Evolutionary conservation across 352 stramenopile genomes (phyloP), one percentile per base, ranked within the genome.

Genomic region (Phytophthora pistaciae): DNA sequence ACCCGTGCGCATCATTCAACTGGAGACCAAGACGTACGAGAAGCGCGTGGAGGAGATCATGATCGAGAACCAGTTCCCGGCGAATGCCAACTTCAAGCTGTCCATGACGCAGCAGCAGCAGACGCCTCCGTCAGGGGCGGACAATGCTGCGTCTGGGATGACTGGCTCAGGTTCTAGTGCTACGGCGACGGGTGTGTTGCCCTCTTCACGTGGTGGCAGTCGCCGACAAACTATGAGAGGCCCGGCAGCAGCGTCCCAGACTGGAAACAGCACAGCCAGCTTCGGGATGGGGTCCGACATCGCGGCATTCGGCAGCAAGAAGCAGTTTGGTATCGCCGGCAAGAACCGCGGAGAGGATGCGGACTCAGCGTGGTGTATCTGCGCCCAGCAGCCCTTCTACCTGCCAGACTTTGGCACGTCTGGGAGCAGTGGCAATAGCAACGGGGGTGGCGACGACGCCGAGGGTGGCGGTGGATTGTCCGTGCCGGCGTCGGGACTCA

Each of bases 41-140:
- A 89, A 87, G 40, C 90, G 88, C 18, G 36, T 76, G 0, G 77
- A 96, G 9, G 90, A 97, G 44, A 74, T 98, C 11, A 56, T 85
- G 18, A 90, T 98, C 27, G 89, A 95, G 20, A 98, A 98, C 64
- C 91, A 96, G 56, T 98, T 98, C 50, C 76, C 86, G 1, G 60
- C 74, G 0, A 85, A 87, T 46, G 89, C 73, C 5, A 85, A 73
- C 31, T 98, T 94, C 75, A 88, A 87, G 5, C 36, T 98, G 2
- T 87, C 78, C 1, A 85, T 98, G 78, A 82, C 80, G 1, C 90
- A 97, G 57, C 72, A 80, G 38, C 70, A 64, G 10, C 49, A 60
- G 49, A 54, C 57, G 2, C 8, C 56, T 18, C 7, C 56, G 3
- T 57, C 56, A 29, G 66, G 57, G 33, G 25, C 49, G 18, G 63